Evolutionary conservation across 257 asterid genomes (phyloP), one percentile per base, ranked within the genome.

Genomic region (Anisodus tanguticus): DNA sequence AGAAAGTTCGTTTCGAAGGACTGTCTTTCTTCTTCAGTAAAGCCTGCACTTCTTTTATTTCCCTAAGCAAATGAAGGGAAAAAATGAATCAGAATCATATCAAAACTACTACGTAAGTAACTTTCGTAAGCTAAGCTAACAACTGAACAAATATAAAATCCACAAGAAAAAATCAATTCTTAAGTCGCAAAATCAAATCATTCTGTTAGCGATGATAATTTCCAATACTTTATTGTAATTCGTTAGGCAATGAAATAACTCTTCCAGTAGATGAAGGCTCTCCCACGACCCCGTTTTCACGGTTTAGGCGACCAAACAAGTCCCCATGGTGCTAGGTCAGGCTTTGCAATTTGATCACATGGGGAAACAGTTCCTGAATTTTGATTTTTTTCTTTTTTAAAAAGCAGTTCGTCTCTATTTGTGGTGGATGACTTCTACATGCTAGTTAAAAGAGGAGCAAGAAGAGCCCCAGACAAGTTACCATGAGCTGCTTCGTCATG

Each of bases 1-100:
- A 97, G 79, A 82, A 93, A 97, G 89, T 92, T 95, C 4, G 86
- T 84, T 85, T 93, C 90, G 15, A 97, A 97, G 57, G 98, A 97
- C 55, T 89, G 89, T 79, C 99, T 93, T 86, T 95, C 98, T 88
- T 97, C 98, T 1, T 87, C 93, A 6, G 99, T 97, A 87, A 97
- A 95, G 31, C 99, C 98, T 37, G 99, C 99, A 91, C 92, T 95
- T 92, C 98, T 92, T 92, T 82, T 93, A 91, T 97, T 97, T 84
- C 98, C 98, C 99, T 95, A 94, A 31, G 54, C 62, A 67, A 35
- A 12, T 70, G 35, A 53, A 79, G 12, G 5, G 5, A 85, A 82
- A 26, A 83, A 45, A 9, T 19, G 17, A 16, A 16, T 31, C 22
- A 54, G 85, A 76, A 74, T 72, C 47, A 51, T 13, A 51, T 26